Evolutionary conservation across 140 eudicot genomes (phyloP).

Genomic region (Anethum foeniculum): DNA sequence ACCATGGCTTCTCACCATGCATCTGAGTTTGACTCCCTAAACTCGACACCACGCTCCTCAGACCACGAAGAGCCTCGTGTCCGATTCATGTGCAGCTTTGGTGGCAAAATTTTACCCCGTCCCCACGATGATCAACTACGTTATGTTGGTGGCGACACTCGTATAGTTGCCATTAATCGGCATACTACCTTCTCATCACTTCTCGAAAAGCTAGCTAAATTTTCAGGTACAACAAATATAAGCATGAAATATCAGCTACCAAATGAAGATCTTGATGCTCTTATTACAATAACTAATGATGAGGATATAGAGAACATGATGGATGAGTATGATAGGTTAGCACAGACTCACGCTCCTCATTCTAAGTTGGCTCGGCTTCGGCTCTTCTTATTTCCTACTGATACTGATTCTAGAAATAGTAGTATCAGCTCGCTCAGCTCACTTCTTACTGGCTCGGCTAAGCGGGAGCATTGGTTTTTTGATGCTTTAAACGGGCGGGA

Average conservation of each 20-base stretch:
- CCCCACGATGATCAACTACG: constrained; percentile 96
- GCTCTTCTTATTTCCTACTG: constrained; percentile 52
- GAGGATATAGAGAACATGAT: constrained; percentile 95
- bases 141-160: constrained; percentile 91
- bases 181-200: constrained; percentile 50
- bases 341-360: constrained; percentile 21
- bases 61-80: constrained; percentile 37
- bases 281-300: constrained; percentile 65
- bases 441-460: constrained; percentile 71
- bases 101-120: constrained; percentile 87
- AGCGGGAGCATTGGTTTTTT: constrained; percentile 80
- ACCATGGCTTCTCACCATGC: constrained; percentile 38
- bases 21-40: constrained; percentile 38
- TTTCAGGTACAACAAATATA: constrained; percentile 48
- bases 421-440: constrained; percentile 79
- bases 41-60: constrained; percentile 56
- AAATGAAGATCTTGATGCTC: constrained; percentile 79
- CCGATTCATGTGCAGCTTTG: constrained; percentile 95
- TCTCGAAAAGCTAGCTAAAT: constrained; percentile 50
- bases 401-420: constrained; percentile 51
- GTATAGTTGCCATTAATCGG: constrained; percentile 74
- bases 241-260: constrained; percentile 88
- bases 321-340: constrained; percentile 79
- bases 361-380: constrained; percentile 61
- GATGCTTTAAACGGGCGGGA: constrained; percentile 80